Percentiles rank a stretch among this genome's conserved stretches.
Evolutionary conservation across 2,329 filamentous ascomycete species (phyloP).

Genomic region (Epichloe elymi): DNA sequence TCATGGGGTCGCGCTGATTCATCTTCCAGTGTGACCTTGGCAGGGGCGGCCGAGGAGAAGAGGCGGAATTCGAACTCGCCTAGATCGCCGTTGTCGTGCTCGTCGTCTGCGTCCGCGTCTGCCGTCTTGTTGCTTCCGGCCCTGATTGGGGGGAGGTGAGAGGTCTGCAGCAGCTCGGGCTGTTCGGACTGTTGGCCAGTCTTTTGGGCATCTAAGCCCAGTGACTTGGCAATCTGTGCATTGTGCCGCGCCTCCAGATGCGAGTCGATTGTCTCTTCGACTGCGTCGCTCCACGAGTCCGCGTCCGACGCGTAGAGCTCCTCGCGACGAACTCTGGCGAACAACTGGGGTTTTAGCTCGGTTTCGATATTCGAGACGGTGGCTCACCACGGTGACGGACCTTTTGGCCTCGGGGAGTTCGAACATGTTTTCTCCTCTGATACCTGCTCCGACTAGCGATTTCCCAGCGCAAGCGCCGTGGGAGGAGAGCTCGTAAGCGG

Average conservation of each 20-base stretch:
- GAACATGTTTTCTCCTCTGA: slow-evolving; percentile 13
- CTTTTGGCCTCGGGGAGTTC: slow-evolving; percentile 19
- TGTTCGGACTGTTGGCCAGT: neutral
- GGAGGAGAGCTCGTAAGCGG: neutral
- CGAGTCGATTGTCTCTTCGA: slow-evolving; percentile 21
- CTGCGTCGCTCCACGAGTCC: slow-evolving; percentile 12
- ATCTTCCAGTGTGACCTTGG: slow-evolving; percentile 38
- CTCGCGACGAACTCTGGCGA: slow-evolving; percentile 38
- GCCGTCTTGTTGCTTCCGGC: slow-evolving; percentile 3
- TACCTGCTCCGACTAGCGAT: neutral
- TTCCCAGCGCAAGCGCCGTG: neutral
- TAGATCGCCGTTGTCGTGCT: slow-evolving; percentile 14
- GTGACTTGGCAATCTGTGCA: slow-evolving; percentile 32
- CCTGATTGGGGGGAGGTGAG: neutral
- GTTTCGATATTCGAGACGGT: neutral
- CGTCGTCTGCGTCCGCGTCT: slow-evolving; percentile 14
- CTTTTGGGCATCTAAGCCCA: slow-evolving; percentile 24
- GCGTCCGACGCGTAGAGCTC: slow-evolving; percentile 32
- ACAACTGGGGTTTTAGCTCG: neutral
- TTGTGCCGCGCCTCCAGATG: slow-evolving; percentile 32
- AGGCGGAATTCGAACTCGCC: slow-evolving; percentile 43
- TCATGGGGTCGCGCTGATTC: slow-evolving; percentile 25
- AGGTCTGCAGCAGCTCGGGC: neutral
- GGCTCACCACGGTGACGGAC: slow-evolving; percentile 7
- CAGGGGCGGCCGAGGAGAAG: slow-evolving; percentile 34